A percentile compares a stretch with the other conserved stretches of the same genome.
Evolutionary conservation across 1,139 yeast genomes (phyloP).

Genomic region (Petasospora rhodanensis): DNA sequence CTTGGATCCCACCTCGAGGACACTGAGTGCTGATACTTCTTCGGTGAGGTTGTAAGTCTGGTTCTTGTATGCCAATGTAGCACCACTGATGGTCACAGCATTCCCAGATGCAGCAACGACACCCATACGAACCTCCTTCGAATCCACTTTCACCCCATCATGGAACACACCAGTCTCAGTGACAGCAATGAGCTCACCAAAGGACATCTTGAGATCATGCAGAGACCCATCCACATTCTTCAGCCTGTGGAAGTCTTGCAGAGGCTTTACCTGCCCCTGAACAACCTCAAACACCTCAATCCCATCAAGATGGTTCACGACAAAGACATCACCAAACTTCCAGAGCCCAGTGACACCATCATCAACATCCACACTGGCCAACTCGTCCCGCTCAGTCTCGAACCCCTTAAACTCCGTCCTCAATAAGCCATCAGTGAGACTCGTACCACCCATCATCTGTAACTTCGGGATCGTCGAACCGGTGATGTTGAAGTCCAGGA

Average conservation of each 20-base stretch:
- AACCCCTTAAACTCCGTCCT: conserved; percentile 21
- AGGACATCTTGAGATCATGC: conserved; percentile 12
- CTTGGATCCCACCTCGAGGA: conserved; percentile 1
- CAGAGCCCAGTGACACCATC: conserved; percentile 15
- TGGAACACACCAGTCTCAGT: conserved; percentile 20
- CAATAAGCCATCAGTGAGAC: conserved; percentile 17
- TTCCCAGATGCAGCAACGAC: conserved; percentile 1
- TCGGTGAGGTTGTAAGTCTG: conserved; percentile 6
- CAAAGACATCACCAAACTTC: conserved; percentile 11
- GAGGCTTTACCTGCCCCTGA: neutral
- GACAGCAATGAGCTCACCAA: conserved; percentile 8
- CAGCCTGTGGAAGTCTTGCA: conserved; percentile 12
- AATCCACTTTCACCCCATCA: conserved; percentile 7
- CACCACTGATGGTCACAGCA: conserved; percentile 5
- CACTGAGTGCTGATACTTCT: conserved; percentile 17
- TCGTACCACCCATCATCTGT: conserved; percentile 21
- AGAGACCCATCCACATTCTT: conserved; percentile 22
- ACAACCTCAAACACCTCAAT: conserved; percentile 1
- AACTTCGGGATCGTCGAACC: conserved; percentile 21
- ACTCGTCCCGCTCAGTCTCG: conserved; percentile 1
- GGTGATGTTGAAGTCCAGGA: conserved; percentile 21
- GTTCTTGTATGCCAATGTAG: conserved; percentile 3
- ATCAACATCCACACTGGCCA: neutral
- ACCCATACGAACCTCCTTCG: conserved; percentile 7
- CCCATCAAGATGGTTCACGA: conserved; percentile 12